These are phyloP conservation scores for Iris pallida DNA, from an alignment of 116 monocot genomes.

Conservation along the genomic window DNA sequence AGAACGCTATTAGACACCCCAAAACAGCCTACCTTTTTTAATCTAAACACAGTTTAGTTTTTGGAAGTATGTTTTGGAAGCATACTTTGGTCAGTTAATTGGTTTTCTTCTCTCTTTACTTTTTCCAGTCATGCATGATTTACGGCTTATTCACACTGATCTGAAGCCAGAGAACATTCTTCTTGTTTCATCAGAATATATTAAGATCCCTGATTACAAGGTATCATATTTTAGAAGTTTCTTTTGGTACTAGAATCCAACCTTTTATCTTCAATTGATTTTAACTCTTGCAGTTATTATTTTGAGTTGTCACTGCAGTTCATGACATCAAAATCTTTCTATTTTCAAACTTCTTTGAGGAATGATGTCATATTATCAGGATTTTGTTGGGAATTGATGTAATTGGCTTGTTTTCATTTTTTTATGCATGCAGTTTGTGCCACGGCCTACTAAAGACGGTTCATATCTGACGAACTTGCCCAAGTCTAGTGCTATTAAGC, in stretches of 20 bases:
- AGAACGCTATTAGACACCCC: too few species aligned
- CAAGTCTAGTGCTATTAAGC: constrained; percentile 88
- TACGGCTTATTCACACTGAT: constrained; percentile 94
- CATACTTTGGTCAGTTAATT: too few species aligned
- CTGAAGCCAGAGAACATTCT: constrained; percentile 98
- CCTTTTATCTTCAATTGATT: too few species aligned
- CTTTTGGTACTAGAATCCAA: too few species aligned
- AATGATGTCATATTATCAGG: too few species aligned
- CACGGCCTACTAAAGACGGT: constrained; percentile 46
- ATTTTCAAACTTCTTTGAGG: too few species aligned
- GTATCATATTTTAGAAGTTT: constrained; percentile 22
- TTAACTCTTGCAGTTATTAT: too few species aligned
- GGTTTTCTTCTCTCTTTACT: constrained; percentile 3
- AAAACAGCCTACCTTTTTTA: not conserved
- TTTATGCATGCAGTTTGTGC: constrained; percentile 29
- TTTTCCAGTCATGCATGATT: constrained; percentile 90
- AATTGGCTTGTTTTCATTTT: not conserved
- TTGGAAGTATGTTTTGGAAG: too few species aligned
- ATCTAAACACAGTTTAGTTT: not conserved
- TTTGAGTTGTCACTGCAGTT: too few species aligned
- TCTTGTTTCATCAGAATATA: constrained; percentile 73
- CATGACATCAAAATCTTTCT: too few species aligned
- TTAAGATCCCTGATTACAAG: constrained; percentile 84
- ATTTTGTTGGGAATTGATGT: too few species aligned
- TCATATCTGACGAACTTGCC: constrained; percentile 66